These are phyloP conservation scores for Ustilago lituana DNA, from an alignment of 1,284 basidiomycete species.

Conservation along the genomic window DNA sequence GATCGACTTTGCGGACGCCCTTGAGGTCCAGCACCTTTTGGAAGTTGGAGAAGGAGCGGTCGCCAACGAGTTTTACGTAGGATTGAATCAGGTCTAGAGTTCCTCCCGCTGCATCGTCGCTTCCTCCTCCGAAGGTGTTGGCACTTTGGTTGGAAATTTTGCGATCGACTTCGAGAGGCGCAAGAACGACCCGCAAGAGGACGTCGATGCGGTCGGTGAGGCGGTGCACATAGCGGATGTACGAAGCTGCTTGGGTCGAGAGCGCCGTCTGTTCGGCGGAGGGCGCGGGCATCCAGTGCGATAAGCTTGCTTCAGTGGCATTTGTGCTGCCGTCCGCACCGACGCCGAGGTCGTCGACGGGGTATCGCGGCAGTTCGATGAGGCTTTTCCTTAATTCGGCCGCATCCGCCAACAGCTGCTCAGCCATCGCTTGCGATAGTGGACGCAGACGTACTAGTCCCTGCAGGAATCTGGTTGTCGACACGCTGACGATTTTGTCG, in stretches of 20 bases:
- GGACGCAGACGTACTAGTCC: constrained; percentile 58
- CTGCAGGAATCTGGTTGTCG: constrained; percentile 49
- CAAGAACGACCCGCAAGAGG: constrained; percentile 51
- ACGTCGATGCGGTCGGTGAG: constrained; percentile 48
- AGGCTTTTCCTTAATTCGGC: constrained; percentile 48
- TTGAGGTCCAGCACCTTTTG: constrained; percentile 98
- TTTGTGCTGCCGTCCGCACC: constrained; percentile 15
- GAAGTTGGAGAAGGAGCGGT: constrained; percentile 66
- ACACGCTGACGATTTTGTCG: constrained; percentile 57
- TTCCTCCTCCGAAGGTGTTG: neutral
- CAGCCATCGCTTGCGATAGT: constrained; percentile 38
- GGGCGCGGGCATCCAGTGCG: constrained; percentile 31
- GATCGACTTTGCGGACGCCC: constrained; percentile 77
- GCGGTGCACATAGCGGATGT: constrained; percentile 56
- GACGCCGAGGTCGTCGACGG: constrained; percentile 36
- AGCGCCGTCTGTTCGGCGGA: constrained; percentile 39
- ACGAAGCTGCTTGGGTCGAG: constrained; percentile 39
- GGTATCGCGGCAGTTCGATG: constrained; percentile 58
- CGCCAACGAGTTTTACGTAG: constrained; percentile 56
- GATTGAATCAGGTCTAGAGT: constrained; percentile 39
- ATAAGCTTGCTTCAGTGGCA: constrained; percentile 23
- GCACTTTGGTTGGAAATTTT: neutral
- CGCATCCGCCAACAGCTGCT: constrained; percentile 57
- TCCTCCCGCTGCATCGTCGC: neutral
- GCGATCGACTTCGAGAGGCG: constrained; percentile 22